A percentile compares a stretch with the other conserved stretches of the same genome.
These are phyloP conservation scores for Reutealis trisperma DNA, from an alignment of 345 rosid species.

Conservation along the genomic window DNA sequence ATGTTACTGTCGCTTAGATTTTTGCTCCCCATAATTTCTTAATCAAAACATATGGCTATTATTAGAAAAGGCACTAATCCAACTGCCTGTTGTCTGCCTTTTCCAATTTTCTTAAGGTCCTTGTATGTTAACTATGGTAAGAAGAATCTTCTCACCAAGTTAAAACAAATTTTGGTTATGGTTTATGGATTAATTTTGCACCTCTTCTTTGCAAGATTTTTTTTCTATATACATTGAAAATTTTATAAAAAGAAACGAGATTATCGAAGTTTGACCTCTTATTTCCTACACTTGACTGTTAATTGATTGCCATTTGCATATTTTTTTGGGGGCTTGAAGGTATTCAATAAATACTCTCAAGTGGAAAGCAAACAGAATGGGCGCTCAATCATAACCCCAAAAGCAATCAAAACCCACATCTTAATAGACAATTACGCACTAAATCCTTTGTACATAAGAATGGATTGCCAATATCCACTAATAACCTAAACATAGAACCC, in stretches of 20 bases:
- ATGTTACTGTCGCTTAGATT: background rate
- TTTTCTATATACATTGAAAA: no score
- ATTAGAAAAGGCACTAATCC: background rate
- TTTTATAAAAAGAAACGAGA: no score
- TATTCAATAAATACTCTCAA: no score
- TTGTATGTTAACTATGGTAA: background rate
- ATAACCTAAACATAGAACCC: background rate
- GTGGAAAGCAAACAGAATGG: background rate
- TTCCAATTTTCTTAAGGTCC: background rate
- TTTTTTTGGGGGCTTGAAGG: no score
- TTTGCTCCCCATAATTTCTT: background rate
- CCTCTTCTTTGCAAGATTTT: no score
- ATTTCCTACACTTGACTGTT: no score
- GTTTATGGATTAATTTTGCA: background rate
- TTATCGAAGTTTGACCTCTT: no score
- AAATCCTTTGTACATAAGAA: background rate
- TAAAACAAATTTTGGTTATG: background rate
- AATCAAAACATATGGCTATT: background rate
- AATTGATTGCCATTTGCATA: no score
- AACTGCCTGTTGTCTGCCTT: background rate
- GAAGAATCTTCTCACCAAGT: no score
- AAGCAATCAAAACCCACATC: background rate
- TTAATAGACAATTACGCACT: background rate
- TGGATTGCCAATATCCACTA: background rate
- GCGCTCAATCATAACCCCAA: background rate